Percentiles rank a stretch among this genome's conserved stretches.
Evolutionary conservation across 352 stramenopile genomes (phyloP).

Genomic region (Phytophthora meadii): DNA sequence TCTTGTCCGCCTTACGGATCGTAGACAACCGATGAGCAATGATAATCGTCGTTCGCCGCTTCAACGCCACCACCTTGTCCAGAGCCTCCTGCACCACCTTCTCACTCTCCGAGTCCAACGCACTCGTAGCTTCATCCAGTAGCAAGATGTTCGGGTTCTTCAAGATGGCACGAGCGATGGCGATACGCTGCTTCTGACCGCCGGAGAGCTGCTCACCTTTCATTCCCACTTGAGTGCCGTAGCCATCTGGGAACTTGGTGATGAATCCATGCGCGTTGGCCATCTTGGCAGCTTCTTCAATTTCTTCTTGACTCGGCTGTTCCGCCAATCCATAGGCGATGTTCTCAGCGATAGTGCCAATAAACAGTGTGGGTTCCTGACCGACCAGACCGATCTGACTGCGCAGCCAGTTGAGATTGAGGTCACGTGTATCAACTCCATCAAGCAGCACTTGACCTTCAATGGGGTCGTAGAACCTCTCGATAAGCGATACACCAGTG

Average conservation of each 20-base stretch:
- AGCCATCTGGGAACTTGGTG: slow-evolving; percentile 87
- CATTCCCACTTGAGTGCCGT: slow-evolving; percentile 94
- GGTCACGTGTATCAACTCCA: slow-evolving; percentile 63
- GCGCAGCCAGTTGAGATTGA: slow-evolving; percentile 71
- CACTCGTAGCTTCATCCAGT: slow-evolving; percentile 93
- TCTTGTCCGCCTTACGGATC: slow-evolving; percentile 90
- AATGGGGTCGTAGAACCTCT: slow-evolving; percentile 74
- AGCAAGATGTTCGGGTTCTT: slow-evolving; percentile 89
- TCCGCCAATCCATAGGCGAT: slow-evolving; percentile 53
- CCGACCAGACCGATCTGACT: slow-evolving; percentile 65
- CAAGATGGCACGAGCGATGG: slow-evolving; percentile 92
- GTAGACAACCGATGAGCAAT: slow-evolving; percentile 95
- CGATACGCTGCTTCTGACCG: slow-evolving; percentile 85
- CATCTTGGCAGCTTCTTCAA: slow-evolving; percentile 87
- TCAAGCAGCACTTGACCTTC: slow-evolving; percentile 73
- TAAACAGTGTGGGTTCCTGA: slow-evolving; percentile 67
- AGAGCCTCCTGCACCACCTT: slow-evolving; percentile 83
- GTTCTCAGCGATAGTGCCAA: slow-evolving; percentile 66
- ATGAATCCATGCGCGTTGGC: slow-evolving; percentile 96
- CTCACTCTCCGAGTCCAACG: slow-evolving; percentile 85
- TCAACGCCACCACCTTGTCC: slow-evolving; percentile 64
- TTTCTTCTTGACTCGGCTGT: slow-evolving; percentile 54
- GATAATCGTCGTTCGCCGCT: slow-evolving; percentile 89
- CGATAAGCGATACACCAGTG: slow-evolving; percentile 48
- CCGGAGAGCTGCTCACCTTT: slow-evolving; percentile 86